A percentile compares a stretch with the other conserved stretches of the same genome.
Conservation (phyloP, 139 green algal genomes). For the Micromonas commoda region DNA sequence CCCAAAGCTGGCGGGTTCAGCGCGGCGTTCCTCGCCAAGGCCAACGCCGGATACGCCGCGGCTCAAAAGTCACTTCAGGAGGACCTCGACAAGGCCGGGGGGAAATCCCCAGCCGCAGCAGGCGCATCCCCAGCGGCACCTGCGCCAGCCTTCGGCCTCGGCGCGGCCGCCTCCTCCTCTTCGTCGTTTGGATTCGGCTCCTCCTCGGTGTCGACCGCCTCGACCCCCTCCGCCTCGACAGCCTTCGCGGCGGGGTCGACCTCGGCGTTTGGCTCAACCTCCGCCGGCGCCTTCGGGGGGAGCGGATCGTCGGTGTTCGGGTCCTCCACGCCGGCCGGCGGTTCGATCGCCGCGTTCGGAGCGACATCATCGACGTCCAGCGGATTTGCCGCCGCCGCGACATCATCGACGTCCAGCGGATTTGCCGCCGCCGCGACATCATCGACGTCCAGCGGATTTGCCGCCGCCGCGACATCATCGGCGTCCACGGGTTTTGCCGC, state of each 20-base stretch:
- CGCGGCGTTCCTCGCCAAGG: slow-evolving; percentile 13
- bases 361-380: neutral
- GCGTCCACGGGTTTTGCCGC: neutral
- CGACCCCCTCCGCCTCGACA: too few species aligned
- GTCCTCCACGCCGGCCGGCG: too few species aligned
- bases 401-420: neutral
- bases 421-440: neutral
- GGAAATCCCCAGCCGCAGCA: neutral
- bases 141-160: neutral
- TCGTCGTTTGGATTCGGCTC: neutral
- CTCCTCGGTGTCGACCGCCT: too few species aligned
- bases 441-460: too few species aligned
- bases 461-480: neutral
- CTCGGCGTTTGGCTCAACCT: neutral
- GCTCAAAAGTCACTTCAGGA: neutral
- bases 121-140: neutral
- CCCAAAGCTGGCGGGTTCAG: too few species aligned
- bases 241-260: neutral
- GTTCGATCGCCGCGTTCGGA: neutral
- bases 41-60: neutral
- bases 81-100: neutral
- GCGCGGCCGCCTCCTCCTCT: neutral
- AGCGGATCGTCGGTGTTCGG: neutral
- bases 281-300: too few species aligned
- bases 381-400: neutral